Conservation (phyloP, 2,329 filamentous ascomycete species). For the Mycogone perniciosa region DNA sequence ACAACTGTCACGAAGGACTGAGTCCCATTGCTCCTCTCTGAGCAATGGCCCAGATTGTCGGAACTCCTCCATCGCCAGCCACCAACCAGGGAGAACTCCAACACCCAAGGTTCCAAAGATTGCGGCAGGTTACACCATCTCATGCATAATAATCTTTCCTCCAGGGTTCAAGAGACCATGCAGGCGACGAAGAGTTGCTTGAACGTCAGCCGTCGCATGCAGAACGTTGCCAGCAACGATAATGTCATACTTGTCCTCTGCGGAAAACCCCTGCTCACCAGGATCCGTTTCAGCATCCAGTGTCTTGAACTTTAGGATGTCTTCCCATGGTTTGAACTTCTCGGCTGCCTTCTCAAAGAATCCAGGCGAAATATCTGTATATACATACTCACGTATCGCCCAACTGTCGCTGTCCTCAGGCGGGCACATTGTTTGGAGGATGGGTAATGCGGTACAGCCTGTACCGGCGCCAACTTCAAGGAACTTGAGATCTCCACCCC, state of each 20-base stretch:
- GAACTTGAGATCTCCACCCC: constrained; percentile 29
- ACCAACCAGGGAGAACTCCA: neutral
- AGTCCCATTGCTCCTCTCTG: no score
- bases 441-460: constrained; percentile 26
- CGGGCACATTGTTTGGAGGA: constrained; percentile 19
- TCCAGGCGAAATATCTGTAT: constrained; percentile 33
- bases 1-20: no score
- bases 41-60: no score
- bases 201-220: neutral
- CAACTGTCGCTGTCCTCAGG: constrained; percentile 15
- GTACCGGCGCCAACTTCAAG: constrained; percentile 37
- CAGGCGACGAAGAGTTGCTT: neutral
- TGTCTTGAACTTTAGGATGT: constrained; percentile 17
- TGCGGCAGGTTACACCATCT: neutral
- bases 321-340: constrained; percentile 19
- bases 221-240: constrained; percentile 25
- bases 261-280: constrained; percentile 25
- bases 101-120: neutral
- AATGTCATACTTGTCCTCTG: constrained; percentile 30
- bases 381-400: constrained; percentile 28
- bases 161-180: constrained; percentile 1
- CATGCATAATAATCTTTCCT: constrained; percentile 1
- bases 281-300: constrained; percentile 23
- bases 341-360: constrained; percentile 23
- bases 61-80: no score